These are phyloP conservation scores for Acanthamoeba culbertsoni DNA, from an alignment of 208 protist genomes.

Conservation along the genomic window DNA sequence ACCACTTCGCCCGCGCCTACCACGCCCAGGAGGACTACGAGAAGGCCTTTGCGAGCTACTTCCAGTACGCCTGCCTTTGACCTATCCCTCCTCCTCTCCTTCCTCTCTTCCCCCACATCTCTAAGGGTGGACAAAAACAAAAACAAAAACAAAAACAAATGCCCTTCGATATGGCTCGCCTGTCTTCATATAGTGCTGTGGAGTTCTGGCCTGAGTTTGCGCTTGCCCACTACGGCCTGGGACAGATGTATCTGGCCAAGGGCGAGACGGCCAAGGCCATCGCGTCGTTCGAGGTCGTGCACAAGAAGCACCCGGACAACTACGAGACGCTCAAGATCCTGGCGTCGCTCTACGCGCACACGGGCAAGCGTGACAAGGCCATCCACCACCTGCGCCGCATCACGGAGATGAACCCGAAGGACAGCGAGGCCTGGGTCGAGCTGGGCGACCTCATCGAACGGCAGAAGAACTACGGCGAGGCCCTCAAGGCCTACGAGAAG, in stretches of 20 bases:
- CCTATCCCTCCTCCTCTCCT: background rate
- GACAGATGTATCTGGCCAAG: constrained; percentile 65
- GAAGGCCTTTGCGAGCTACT: constrained; percentile 59
- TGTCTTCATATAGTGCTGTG: background rate
- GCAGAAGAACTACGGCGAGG: background rate
- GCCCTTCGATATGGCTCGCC: no score
- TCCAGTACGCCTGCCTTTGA: background rate
- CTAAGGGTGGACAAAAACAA: background rate
- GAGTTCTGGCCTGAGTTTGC: constrained; percentile 45
- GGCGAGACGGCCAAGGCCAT: constrained; percentile 71
- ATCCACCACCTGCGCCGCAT: background rate
- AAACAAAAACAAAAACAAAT: no score
- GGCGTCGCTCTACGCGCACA: background rate
- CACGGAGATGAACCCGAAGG: constrained; percentile 53
- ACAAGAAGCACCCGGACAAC: constrained; percentile 73
- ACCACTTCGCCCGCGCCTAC: constrained; percentile 63
- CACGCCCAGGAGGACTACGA: constrained; percentile 65
- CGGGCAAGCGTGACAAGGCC: background rate
- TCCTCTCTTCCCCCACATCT: background rate
- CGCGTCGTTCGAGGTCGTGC: constrained; percentile 64
- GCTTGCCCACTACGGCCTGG: constrained; percentile 67
- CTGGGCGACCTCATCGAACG: constrained; percentile 61
- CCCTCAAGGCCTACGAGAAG: constrained; percentile 45
- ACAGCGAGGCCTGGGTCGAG: constrained; percentile 65
- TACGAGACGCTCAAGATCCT: constrained; percentile 73